Base-by-base conservation (phyloP, 1,139 yeast species). In the Magnusiomyces suaveolens region DNA sequence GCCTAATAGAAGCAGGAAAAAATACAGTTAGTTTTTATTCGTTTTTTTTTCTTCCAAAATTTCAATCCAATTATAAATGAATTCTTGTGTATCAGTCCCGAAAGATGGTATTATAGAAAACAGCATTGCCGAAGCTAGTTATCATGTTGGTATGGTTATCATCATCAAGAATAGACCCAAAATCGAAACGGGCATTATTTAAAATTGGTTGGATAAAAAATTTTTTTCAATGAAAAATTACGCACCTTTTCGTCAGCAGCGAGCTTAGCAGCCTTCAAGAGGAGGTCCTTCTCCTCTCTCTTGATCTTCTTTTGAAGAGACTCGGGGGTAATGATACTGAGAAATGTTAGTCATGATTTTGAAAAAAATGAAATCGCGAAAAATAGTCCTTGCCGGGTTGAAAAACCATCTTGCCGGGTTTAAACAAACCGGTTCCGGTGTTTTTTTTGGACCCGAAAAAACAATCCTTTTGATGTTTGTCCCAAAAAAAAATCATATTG, bases 71-170 rank as follows among this genome's bases (percentile, higher is more conserved):
- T n/a, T n/a, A n/a, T n/a, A n/a, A n/a, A n/a, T n/a, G n/a, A n/a
- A n/a, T n/a, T 38, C n/a, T 18, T 20, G 16, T 14, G 24, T 24
- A 71, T 89, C 97, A 89, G 97, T 77, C 96, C 95, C 95, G 97
- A 89, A 89, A 89, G 97, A 89, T 89, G 97, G 97, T 89, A 88
- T 84, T 84, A 85, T 75, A 79, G 82, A 83, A 74, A 90, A 87
- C 96, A 84, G 73, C 96, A 89, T 84, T 69, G 96, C 69, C 62
- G 56, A 50, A 56, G 68, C 72, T 68, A 69, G 72, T 62, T 66
- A 66, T 60, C 54, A 50, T 46, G 46, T 46, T 44, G 57, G 54
- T 60, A 61, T 55, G 55, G 57, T 50, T 57, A 54, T 54, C 58
- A 60, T 55, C 61, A 54, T 48, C 48, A 43, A 51, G 51, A 52